phyloP scores from a whole-genome alignment of 192 early-diverging fungal species.

The Nowakowskiella sp. region DNA sequence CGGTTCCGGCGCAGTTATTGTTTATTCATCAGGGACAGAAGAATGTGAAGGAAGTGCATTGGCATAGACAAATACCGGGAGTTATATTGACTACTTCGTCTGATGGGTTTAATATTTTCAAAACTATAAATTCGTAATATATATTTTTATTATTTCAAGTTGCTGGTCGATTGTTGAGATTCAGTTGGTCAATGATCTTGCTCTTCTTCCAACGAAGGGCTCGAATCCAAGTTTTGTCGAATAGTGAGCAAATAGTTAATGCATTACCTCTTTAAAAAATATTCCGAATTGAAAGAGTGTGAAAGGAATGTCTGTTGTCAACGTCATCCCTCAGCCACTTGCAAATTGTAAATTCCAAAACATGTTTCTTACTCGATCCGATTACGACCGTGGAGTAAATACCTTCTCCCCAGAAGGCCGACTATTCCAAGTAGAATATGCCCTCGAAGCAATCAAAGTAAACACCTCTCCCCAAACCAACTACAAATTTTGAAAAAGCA shows the following conservation, averaged over 20 bases:
- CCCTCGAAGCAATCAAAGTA: conserved; percentile 99
- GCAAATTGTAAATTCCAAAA: no score
- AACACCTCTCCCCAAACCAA: not conserved
- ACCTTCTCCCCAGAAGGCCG: conserved; percentile 99
- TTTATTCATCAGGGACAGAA: conserved; percentile 83
- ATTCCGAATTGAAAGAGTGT: no score
- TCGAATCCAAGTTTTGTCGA: no score
- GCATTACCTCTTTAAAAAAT: no score
- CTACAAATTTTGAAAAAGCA: conserved; percentile 5
- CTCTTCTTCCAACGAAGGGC: no score
- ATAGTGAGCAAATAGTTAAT: no score
- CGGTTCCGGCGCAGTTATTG: conserved; percentile 90
- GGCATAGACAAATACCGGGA: conserved; percentile 92
- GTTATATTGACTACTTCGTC: conserved; percentile 76
- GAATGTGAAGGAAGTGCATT: conserved; percentile 94
- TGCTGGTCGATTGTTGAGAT: no score
- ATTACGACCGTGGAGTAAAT: conserved; percentile 99
- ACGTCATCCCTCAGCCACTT: no score
- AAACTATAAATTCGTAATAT: conserved; percentile 70
- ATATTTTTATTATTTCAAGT: no score
- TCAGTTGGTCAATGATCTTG: no score
- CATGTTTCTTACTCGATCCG: conserved; percentile 73
- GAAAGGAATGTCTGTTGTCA: no score
- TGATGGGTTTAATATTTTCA: conserved; percentile 93
- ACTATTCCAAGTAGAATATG: conserved; percentile 99